Base-by-base conservation (phyloP, 2,329 filamentous ascomycete species). In the Bipolaris gigantea region DNA sequence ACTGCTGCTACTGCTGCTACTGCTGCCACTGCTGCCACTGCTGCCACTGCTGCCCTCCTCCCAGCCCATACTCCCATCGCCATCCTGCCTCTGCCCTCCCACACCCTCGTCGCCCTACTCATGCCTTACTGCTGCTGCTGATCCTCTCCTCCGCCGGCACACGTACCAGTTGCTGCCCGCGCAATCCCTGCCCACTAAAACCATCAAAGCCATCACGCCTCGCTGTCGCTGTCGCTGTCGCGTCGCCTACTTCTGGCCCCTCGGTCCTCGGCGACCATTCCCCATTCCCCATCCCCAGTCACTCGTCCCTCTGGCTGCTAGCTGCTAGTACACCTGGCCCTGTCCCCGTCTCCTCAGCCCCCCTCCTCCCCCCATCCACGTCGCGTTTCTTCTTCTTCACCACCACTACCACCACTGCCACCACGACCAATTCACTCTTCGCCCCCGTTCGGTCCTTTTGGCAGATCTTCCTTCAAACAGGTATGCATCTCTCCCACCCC, bases 401-500 rank as follows among this genome's bases (percentile, higher is more conserved):
- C 36, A 38, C 23, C 9, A 32, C 33, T n/a, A 38, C 42, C 44
- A 19, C 21, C 44, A 41, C 35, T 16, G 21, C 47, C 35, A 35
- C 8, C 34, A 36, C 32, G 32, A 8, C 13, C 32, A 34, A 44
- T 27, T 23, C 39, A 18, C 30, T 21, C 7, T 16, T 15, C 35
- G 25, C 47, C 30, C 23, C 18, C 16, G 13, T 19, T n/a, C 38
- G 27, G 16, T 41, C 32, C 21, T 19, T 39, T 35, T 43, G 32
- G 27, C 38, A n/a, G 18, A 23, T 32, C 36, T 15, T 36, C 48
- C 32, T 5, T 10, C 27, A 30, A 8, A 25, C 35, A 47, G 48
- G 61, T 64, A 45, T 50, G 62, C 64, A 45, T 30, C 44, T 30
- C 25, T 25, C 7, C 25, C 27, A 30, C 27, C 10, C 27, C 39